Evolutionary conservation across 2,329 filamentous ascomycete genomes (phyloP).

Genomic region (Fusarium sp.): DNA sequence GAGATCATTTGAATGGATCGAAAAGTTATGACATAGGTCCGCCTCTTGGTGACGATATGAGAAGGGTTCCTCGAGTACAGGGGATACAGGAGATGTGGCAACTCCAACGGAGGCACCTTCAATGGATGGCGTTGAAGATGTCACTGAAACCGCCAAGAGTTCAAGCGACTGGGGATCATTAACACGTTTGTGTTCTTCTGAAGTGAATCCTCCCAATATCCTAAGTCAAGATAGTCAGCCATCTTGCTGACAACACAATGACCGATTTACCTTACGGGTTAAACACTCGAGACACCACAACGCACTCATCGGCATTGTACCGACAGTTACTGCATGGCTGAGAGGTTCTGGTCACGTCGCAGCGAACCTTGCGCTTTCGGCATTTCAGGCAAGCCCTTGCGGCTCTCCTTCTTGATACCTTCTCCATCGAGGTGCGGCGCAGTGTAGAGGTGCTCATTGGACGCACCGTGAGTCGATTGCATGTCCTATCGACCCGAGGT

Average conservation of each 20-base stretch:
- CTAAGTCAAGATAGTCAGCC: not conserved
- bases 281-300: not conserved
- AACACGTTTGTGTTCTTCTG: not conserved
- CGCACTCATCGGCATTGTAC: not conserved
- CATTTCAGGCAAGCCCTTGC: slow-evolving; percentile 1
- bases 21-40: not conserved
- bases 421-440: not conserved
- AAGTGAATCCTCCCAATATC: not conserved
- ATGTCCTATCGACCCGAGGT: not conserved
- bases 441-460: not conserved
- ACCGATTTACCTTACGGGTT: not conserved
- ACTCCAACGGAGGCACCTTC: not conserved
- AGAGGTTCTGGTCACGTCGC: slow-evolving; percentile 5
- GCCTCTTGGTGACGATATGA: not conserved
- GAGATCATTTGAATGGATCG: not conserved
- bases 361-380: slow-evolving; percentile 3
- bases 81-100: not conserved
- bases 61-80: not conserved
- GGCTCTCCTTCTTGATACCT: not conserved
- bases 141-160: not conserved
- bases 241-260: not conserved
- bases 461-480: not conserved
- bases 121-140: not conserved
- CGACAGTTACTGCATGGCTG: slow-evolving; percentile 5
- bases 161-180: not conserved